phyloP scores from a whole-genome alignment of 148 eudicot species.

The Spergularia bocconei region DNA sequence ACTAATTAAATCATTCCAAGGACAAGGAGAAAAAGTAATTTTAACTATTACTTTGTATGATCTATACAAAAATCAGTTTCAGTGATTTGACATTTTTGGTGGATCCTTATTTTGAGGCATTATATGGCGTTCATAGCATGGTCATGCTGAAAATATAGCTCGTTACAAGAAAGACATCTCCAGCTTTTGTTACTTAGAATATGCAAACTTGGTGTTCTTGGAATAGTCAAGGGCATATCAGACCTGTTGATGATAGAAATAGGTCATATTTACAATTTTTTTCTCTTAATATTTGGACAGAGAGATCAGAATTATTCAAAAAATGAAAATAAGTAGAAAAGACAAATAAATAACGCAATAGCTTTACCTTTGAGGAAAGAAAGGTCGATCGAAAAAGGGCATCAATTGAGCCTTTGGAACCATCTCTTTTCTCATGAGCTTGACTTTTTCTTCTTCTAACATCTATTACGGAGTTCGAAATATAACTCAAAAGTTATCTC shows the following conservation, averaged over 20 bases:
- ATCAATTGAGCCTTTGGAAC: slow-evolving; percentile 78
- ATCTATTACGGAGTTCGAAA: slow-evolving; percentile 32
- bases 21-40: too few relatives aligned
- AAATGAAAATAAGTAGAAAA: too few relatives aligned
- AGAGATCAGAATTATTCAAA: too few relatives aligned
- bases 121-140: slow-evolving; percentile 23
- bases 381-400: slow-evolving; percentile 74
- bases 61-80: too few relatives aligned
- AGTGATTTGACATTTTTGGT: too few relatives aligned
- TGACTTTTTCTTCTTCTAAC: slow-evolving; percentile 68
- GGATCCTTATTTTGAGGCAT: neutral
- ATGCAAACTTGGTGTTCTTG: slow-evolving; percentile 45
- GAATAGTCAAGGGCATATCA: slow-evolving; percentile 53
- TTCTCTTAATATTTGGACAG: too few relatives aligned
- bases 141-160: slow-evolving; percentile 13
- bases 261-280: neutral
- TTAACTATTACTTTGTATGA: too few relatives aligned
- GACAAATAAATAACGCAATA: too few relatives aligned
- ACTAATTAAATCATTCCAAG: too few relatives aligned
- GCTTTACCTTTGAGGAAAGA: slow-evolving; percentile 62
- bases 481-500: neutral
- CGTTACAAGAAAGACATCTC: slow-evolving; percentile 36
- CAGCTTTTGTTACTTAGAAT: slow-evolving; percentile 36
- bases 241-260: slow-evolving; percentile 35
- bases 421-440: slow-evolving; percentile 67